These are phyloP conservation scores for Dispira simplex DNA, from an alignment of 192 early-diverging fungal genomes.

Conservation along the genomic window DNA sequence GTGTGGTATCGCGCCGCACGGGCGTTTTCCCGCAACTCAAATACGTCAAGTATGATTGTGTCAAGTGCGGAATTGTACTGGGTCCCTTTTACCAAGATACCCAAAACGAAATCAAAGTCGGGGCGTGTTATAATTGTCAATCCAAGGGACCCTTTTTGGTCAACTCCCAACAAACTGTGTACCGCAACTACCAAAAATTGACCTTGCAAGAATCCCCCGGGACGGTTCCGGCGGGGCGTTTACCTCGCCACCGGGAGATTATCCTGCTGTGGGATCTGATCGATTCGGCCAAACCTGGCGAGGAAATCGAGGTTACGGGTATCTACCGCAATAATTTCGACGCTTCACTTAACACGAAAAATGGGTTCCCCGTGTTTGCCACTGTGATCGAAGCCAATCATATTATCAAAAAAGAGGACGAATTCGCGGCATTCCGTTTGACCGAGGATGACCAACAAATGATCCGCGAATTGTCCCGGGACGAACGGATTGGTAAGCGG, in stretches of 20 bases:
- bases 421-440: constrained; percentile 70
- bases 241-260: constrained; percentile 88
- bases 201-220: constrained; percentile 95
- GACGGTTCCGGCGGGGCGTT: constrained; percentile 82
- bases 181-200: constrained; percentile 93
- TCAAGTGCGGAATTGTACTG: constrained; percentile 78
- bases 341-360: constrained; percentile 64
- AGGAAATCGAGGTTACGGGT: constrained; percentile 91
- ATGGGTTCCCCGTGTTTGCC: constrained; percentile 94
- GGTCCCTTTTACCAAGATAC: constrained; percentile 93
- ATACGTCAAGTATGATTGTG: constrained; percentile 91
- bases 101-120: constrained; percentile 66
- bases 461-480: constrained; percentile 57
- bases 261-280: constrained; percentile 93
- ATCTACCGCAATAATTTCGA: constrained; percentile 95
- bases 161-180: constrained; percentile 91
- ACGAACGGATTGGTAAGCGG: constrained; percentile 63
- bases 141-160: constrained; percentile 80
- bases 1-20: constrained; percentile 85
- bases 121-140: constrained; percentile 77
- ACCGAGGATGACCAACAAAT: constrained; percentile 81
- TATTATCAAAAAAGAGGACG: constrained; percentile 75
- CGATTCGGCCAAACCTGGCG: constrained; percentile 88
- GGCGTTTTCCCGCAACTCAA: constrained; percentile 96
- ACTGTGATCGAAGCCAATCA: constrained; percentile 97